These are phyloP conservation scores for Dipodascus albidus DNA, from an alignment of 805 yeast genomes.

Conservation along the genomic window DNA sequence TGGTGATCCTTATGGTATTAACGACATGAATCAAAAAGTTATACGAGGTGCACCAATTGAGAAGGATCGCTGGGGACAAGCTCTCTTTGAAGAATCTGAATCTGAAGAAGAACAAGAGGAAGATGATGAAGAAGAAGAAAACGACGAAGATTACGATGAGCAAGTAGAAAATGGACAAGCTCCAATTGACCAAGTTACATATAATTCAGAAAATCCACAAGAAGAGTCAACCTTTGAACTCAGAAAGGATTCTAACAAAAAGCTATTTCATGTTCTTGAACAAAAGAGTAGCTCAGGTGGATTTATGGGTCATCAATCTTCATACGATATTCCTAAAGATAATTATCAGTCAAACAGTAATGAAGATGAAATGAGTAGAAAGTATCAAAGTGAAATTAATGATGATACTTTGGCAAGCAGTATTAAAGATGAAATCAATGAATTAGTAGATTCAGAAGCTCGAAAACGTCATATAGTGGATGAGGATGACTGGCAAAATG, in stretches of 20 bases:
- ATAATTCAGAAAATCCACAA: background rate
- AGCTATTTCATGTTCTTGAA: slow-evolving; percentile 26
- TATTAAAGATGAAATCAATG: slow-evolving; percentile 10
- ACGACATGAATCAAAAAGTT: slow-evolving; percentile 7
- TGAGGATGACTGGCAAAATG: background rate
- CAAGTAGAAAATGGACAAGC: slow-evolving; percentile 20
- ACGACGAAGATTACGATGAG: slow-evolving; percentile 24
- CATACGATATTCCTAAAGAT: slow-evolving; percentile 15
- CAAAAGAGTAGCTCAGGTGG: slow-evolving; percentile 14
- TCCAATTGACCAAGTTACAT: background rate
- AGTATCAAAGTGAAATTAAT: background rate
- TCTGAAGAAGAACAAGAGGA: slow-evolving; percentile 26
- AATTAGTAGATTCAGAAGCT: slow-evolving; percentile 8
- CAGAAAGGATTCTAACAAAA: slow-evolving; percentile 6
- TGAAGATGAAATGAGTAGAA: slow-evolving; percentile 4
- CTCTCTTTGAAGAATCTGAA: slow-evolving; percentile 24
- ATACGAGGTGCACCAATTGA: slow-evolving; percentile 13
- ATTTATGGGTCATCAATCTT: slow-evolving; percentile 23
- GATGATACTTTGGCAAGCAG: background rate
- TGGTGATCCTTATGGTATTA: slow-evolving; percentile 24
- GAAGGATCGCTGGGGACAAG: slow-evolving; percentile 19
- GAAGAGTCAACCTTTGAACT: slow-evolving; percentile 1
- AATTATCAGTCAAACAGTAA: slow-evolving; percentile 2
- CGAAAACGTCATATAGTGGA: slow-evolving; percentile 2
- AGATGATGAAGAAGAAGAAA: slow-evolving; percentile 22